Conservation (phyloP, 2,329 filamentous ascomycete genomes). For the Botrytis porri region DNA sequence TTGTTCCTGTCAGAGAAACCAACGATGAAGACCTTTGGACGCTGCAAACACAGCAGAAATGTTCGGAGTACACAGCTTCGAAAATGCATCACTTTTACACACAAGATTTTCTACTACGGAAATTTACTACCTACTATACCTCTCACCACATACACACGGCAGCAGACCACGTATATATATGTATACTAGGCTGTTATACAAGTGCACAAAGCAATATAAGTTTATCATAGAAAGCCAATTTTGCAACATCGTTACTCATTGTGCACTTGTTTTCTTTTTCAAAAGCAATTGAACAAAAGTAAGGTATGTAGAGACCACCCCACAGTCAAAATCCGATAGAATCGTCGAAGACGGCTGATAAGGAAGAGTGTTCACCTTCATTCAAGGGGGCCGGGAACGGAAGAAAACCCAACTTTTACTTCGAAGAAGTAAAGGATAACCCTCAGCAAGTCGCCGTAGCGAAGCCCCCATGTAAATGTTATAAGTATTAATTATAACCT, state of each 20-base stretch:
- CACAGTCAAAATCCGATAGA: conserved; percentile 43
- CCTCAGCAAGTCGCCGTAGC: conserved; percentile 44
- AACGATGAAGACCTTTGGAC: background rate
- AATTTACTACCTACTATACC: background rate
- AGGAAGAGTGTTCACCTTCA: conserved; percentile 43
- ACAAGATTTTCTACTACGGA: background rate
- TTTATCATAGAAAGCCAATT: background rate
- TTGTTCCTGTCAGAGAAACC: background rate
- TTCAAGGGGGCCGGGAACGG: conserved; percentile 45
- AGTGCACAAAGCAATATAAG: background rate
- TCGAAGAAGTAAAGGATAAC: conserved; percentile 34
- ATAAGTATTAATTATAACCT: conserved; percentile 41
- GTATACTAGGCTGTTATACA: background rate
- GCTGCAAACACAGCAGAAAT: background rate
- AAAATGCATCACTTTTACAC: background rate
- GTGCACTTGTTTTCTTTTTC: background rate
- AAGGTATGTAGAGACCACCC: conserved; percentile 42
- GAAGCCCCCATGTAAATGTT: conserved; percentile 40
- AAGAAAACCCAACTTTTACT: conserved; percentile 39
- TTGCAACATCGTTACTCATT: background rate
- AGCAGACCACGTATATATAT: background rate
- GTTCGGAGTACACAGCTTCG: background rate
- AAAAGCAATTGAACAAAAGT: background rate
- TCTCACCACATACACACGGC: background rate
- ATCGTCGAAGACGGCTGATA: conserved; percentile 41